These are phyloP conservation scores for Breviolum minutum DNA, from an alignment of 73 alveolate species.

Conservation along the genomic window DNA sequence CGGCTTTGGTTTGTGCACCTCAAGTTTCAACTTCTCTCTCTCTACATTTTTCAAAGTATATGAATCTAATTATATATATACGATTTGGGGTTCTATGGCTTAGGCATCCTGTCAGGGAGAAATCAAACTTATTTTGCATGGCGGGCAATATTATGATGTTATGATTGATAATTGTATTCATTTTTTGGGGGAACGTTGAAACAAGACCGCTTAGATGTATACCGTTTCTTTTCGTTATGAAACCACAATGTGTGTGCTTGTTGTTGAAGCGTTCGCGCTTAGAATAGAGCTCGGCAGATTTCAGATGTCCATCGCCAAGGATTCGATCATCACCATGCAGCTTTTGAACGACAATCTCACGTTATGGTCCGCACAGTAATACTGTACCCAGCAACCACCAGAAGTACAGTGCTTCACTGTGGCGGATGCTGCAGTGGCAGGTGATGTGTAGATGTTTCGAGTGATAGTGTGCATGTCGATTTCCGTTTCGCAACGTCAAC, in stretches of 20 bases:
- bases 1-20: too few relatives aligned
- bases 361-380: conserved; percentile 60
- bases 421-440: background rate
- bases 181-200: too few relatives aligned
- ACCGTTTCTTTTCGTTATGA: background rate
- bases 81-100: too few relatives aligned
- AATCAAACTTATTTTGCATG: too few relatives aligned
- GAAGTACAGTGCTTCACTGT: background rate
- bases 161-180: too few relatives aligned
- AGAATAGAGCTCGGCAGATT: background rate
- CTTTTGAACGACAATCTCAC: conserved; percentile 71
- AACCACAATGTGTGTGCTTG: background rate
- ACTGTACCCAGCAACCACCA: too few relatives aligned
- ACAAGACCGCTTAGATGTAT: background rate
- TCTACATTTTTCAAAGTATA: too few relatives aligned
- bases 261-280: background rate
- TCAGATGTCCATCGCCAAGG: background rate
- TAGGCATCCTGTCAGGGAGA: too few relatives aligned
- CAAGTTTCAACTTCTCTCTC: too few relatives aligned
- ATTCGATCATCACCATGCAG: conserved; percentile 82
- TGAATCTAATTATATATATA: too few relatives aligned
- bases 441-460: background rate
- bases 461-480: background rate
- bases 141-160: too few relatives aligned
- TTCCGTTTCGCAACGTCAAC: background rate